A percentile compares a stretch with the other conserved stretches of the same genome.
Conservation (phyloP, 164 flowering plant genomes). For the Buxus sempervirens region DNA sequence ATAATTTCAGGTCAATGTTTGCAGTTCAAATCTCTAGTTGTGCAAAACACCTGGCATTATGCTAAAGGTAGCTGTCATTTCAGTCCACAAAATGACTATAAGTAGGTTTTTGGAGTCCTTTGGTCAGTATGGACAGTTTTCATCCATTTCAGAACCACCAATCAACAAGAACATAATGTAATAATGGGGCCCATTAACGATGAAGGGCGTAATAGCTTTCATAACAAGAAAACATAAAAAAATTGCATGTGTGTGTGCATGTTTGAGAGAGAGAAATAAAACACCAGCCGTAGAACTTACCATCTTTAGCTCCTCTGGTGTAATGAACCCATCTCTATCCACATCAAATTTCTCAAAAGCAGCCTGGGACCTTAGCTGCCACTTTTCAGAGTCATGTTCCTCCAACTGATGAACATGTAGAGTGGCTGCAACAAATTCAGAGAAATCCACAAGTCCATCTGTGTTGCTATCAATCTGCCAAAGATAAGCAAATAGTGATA, state of each 20-base stretch:
- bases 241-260: background rate
- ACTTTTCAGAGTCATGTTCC: constrained; percentile 80
- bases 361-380: constrained; percentile 75
- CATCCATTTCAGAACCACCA: background rate
- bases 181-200: no score
- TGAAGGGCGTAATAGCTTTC: no score
- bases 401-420: constrained; percentile 90
- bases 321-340: constrained; percentile 91
- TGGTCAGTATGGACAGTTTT: background rate
- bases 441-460: constrained; percentile 91
- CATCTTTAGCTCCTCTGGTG: constrained; percentile 91
- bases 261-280: background rate
- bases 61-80: background rate
- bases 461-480: constrained; percentile 94
- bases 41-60: background rate
- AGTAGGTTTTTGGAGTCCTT: background rate
- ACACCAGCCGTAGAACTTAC: constrained; percentile 31
- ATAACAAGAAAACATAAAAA: no score
- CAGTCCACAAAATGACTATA: background rate
- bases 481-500: constrained; percentile 8
- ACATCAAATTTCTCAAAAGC: constrained; percentile 95
- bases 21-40: no score
- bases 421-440: constrained; percentile 96
- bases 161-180: no score
- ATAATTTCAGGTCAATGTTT: no score